Evolutionary conservation across 192 early-diverging fungal genomes (phyloP).

Genomic region (Dissophora ornata): DNA sequence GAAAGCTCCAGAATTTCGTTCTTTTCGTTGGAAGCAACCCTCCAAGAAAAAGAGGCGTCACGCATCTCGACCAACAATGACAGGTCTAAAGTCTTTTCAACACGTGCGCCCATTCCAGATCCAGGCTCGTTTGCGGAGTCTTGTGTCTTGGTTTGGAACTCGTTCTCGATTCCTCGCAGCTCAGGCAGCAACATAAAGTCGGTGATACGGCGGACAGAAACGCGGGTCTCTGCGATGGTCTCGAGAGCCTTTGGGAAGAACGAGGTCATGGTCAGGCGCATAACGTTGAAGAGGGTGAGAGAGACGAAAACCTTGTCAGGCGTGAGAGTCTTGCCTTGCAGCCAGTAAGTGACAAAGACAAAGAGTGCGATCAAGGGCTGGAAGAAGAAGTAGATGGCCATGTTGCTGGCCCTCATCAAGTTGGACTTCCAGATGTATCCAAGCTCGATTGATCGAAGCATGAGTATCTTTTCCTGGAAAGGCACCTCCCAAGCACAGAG

Average conservation of each 20-base stretch:
- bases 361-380: slow-evolving; percentile 43
- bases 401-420: slow-evolving; percentile 51
- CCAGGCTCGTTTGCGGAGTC: not conserved
- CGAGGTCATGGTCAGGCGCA: slow-evolving; percentile 55
- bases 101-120: not conserved
- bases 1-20: slow-evolving; percentile 28
- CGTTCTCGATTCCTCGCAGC: slow-evolving; percentile 42
- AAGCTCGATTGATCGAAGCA: slow-evolving; percentile 46
- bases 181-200: slow-evolving; percentile 56
- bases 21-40: slow-evolving; percentile 21
- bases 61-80: slow-evolving; percentile 39
- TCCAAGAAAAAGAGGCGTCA: slow-evolving; percentile 52
- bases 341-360: slow-evolving; percentile 53
- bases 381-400: slow-evolving; percentile 58
- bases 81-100: slow-evolving; percentile 7
- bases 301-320: slow-evolving; percentile 56
- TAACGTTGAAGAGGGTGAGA: slow-evolving; percentile 54
- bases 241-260: slow-evolving; percentile 58
- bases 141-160: slow-evolving; percentile 16
- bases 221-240: slow-evolving; percentile 53
- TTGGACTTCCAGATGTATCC: slow-evolving; percentile 52
- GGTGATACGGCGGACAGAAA: slow-evolving; percentile 50
- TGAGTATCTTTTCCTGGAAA: slow-evolving; percentile 53
- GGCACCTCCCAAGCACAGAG: slow-evolving; percentile 57
- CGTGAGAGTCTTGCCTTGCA: slow-evolving; percentile 20